Conservation (phyloP, 495 filamentous ascomycete species). For the Hyaloscypha bicolor region DNA sequence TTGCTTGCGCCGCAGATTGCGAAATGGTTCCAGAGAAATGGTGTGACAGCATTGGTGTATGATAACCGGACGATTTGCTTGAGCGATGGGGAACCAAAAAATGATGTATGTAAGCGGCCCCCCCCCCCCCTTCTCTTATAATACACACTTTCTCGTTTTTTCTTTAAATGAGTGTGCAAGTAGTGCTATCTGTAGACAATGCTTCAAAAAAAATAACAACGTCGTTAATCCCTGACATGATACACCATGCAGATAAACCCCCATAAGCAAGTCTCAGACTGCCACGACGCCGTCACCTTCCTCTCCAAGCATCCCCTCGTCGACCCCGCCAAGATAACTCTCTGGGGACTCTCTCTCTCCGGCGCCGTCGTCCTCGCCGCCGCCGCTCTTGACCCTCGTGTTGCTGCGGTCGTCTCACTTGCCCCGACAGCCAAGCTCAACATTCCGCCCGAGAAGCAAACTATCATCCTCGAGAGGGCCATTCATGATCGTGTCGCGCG, state of each 20-base stretch:
- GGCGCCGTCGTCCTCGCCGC: neutral
- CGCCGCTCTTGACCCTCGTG: neutral
- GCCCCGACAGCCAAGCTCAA: neutral
- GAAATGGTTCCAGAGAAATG: neutral
- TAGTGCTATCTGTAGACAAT: no score
- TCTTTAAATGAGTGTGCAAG: no score
- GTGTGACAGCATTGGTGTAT: neutral
- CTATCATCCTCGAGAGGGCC: neutral
- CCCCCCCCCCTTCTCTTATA: no score
- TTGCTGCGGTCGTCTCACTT: neutral
- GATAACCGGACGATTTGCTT: neutral
- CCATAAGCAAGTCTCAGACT: neutral
- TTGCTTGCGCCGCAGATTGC: neutral
- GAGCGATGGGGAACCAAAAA: neutral
- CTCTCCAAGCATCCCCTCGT: neutral
- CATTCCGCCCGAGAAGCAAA: neutral
- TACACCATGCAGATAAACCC: neutral
- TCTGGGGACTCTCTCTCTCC: neutral
- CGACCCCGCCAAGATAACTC: neutral
- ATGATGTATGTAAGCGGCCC: neutral
- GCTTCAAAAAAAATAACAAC: no score
- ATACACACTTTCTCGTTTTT: no score
- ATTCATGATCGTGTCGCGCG: neutral
- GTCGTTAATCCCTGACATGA: no score
- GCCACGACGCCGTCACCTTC: neutral